Conservation (phyloP, 2,329 filamentous ascomycete genomes). For the Herpotrichia juniperi region DNA sequence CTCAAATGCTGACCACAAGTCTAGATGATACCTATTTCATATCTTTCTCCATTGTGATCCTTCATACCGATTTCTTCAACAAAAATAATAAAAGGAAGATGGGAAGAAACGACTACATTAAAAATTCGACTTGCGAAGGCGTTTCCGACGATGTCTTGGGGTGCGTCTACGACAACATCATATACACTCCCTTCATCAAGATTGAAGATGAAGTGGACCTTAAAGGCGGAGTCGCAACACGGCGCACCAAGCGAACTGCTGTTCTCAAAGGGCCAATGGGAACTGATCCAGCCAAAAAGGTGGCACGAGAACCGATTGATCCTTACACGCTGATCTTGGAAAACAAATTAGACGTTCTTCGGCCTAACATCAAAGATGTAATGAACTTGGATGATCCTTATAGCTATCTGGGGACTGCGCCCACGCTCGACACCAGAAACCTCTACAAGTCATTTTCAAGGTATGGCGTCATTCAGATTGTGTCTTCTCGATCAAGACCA, state of each 20-base stretch:
- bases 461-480: slow-evolving; percentile 90
- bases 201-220: slow-evolving; percentile 90
- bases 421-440: slow-evolving; percentile 77
- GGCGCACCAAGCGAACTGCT: slow-evolving; percentile 74
- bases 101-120: slow-evolving; percentile 94
- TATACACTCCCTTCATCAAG: slow-evolving; percentile 97
- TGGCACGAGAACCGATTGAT: slow-evolving; percentile 84
- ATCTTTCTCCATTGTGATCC: slow-evolving; percentile 92
- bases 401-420: slow-evolving; percentile 78
- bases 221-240: slow-evolving; percentile 72
- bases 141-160: slow-evolving; percentile 93
- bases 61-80: slow-evolving; percentile 99
- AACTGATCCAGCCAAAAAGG: slow-evolving; percentile 69
- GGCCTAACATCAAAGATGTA: slow-evolving; percentile 88
- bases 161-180: slow-evolving; percentile 98
- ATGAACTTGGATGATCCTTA: slow-evolving; percentile 94
- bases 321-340: slow-evolving; percentile 95
- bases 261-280: slow-evolving; percentile 61
- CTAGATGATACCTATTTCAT: slow-evolving; percentile 95
- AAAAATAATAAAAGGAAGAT: slow-evolving; percentile 99
- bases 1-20: slow-evolving; percentile 12
- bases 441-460: slow-evolving; percentile 89
- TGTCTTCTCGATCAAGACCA: slow-evolving; percentile 89
- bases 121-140: slow-evolving; percentile 89
- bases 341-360: slow-evolving; percentile 78